phyloP scores from a whole-genome alignment of 306 rosid species.

The Fragaria ananassa region DNA sequence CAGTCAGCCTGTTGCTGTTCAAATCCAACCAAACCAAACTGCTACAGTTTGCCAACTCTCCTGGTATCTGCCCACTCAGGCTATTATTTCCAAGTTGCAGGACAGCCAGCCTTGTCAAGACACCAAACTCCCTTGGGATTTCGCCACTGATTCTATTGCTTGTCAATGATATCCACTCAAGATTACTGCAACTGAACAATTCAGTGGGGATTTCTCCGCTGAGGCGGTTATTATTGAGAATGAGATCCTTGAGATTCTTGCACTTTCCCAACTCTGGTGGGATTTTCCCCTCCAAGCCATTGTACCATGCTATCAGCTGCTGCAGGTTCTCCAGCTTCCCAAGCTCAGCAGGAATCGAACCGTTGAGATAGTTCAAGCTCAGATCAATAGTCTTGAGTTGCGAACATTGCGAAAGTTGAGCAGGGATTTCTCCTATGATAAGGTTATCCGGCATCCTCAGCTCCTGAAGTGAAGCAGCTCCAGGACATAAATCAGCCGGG shows the following conservation, averaged over 20 bases:
- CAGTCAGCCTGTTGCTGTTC: constrained; percentile 93
- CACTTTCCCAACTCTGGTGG: constrained; percentile 87
- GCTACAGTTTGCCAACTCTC: constrained; percentile 73
- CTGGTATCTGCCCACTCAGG: constrained; percentile 80
- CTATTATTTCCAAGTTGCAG: constrained; percentile 93
- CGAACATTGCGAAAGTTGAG: constrained; percentile 63
- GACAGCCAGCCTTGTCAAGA: constrained; percentile 77
- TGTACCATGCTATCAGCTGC: constrained; percentile 93
- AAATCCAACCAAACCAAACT: constrained; percentile 98
- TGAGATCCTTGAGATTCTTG: constrained; percentile 79
- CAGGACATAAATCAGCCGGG: constrained; percentile 79
- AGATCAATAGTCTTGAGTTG: constrained; percentile 84
- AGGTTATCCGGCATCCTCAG: constrained; percentile 86
- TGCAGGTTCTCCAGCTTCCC: constrained; percentile 75
- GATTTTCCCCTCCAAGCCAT: constrained; percentile 75
- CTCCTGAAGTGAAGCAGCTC: constrained; percentile 77
- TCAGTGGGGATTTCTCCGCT: constrained; percentile 71
- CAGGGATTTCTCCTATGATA: constrained; percentile 66
- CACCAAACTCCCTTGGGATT: constrained; percentile 69
- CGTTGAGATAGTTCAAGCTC: constrained; percentile 77
- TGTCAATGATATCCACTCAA: constrained; percentile 92
- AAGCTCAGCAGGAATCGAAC: constrained; percentile 88
- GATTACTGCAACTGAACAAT: constrained; percentile 76
- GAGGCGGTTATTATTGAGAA: constrained; percentile 71
- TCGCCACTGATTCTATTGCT: constrained; percentile 74